Evolutionary conservation across 1,139 yeast genomes (phyloP).

Genomic region (Zygosaccharomyces sapae): DNA sequence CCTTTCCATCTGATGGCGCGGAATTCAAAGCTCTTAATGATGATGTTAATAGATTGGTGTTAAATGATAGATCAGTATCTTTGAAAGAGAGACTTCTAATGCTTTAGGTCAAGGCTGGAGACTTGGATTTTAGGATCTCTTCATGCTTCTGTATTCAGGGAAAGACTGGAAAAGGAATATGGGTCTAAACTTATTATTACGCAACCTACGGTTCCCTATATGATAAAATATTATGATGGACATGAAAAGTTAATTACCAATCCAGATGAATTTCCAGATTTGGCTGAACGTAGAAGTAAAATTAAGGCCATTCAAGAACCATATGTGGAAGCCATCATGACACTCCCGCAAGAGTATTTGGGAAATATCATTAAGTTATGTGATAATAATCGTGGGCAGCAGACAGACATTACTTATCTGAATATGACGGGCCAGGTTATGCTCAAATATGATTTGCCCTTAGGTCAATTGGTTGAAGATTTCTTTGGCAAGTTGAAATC

Average conservation of each 20-base stretch:
- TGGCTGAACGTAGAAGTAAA: constrained; percentile 40
- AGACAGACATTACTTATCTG: constrained; percentile 71
- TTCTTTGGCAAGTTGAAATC: constrained; percentile 92
- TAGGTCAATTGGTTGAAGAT: constrained; percentile 88
- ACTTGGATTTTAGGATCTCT: constrained; percentile 89
- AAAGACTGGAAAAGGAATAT: constrained; percentile 85
- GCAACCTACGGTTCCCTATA: constrained; percentile 94
- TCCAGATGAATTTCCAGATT: constrained; percentile 88
- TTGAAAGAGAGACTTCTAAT: constrained; percentile 83
- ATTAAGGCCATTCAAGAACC: constrained; percentile 78
- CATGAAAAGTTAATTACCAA: constrained; percentile 65
- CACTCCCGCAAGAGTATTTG: constrained; percentile 85
- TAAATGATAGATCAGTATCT: constrained; percentile 89
- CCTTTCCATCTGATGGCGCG: constrained; percentile 92
- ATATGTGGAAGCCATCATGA: constrained; percentile 83
- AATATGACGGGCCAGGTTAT: constrained; percentile 73
- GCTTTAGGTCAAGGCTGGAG: constrained; percentile 99
- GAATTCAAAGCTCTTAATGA: constrained; percentile 89
- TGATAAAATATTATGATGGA: constrained; percentile 63
- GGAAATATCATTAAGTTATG: constrained; percentile 85
- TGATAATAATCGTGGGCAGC: constrained; percentile 78
- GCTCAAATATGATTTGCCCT: constrained; percentile 73
- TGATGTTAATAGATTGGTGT: constrained; percentile 77
- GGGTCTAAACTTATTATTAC: constrained; percentile 91
- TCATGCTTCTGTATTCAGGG: constrained; percentile 93